Evolutionary conservation across 306 rosid species (phyloP).

Genomic region (Fagus crenata): DNA sequence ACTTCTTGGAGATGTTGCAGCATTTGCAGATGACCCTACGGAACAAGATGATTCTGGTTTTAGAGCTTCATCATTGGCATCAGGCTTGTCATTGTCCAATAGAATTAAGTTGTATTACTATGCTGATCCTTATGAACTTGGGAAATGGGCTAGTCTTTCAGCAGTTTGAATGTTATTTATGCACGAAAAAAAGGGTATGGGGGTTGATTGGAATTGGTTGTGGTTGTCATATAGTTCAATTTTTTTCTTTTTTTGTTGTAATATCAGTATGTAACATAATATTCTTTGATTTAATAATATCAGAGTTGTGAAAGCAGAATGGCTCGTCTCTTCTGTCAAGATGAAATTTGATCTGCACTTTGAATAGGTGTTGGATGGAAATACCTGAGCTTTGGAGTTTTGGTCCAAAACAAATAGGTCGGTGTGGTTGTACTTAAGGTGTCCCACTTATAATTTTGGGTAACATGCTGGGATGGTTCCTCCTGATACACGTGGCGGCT

Average conservation of each 20-base stretch:
- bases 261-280: constrained; percentile 37
- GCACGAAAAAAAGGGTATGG: constrained; percentile 6
- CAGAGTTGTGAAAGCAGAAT: constrained; percentile 27
- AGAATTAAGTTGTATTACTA: constrained; percentile 71
- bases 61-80: constrained; percentile 54
- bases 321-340: not conserved
- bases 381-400: no score
- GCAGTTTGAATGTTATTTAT: constrained; percentile 50
- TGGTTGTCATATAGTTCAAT: constrained; percentile 21
- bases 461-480: no score
- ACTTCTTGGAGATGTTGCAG: constrained; percentile 83
- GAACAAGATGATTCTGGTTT: constrained; percentile 76
- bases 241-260: constrained; percentile 35
- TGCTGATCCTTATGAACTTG: constrained; percentile 88
- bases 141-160: constrained; percentile 93
- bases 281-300: constrained; percentile 46
- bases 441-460: no score
- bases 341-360: no score
- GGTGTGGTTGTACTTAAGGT: no score
- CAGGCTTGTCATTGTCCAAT: constrained; percentile 74
- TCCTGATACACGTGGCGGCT: no score
- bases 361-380: no score
- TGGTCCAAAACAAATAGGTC: no score
- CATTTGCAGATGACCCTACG: constrained; percentile 71
- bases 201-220: constrained; percentile 33